phyloP scores from a whole-genome alignment of 1,139 yeast genomes.

The Sugiyamaella japonica region DNA sequence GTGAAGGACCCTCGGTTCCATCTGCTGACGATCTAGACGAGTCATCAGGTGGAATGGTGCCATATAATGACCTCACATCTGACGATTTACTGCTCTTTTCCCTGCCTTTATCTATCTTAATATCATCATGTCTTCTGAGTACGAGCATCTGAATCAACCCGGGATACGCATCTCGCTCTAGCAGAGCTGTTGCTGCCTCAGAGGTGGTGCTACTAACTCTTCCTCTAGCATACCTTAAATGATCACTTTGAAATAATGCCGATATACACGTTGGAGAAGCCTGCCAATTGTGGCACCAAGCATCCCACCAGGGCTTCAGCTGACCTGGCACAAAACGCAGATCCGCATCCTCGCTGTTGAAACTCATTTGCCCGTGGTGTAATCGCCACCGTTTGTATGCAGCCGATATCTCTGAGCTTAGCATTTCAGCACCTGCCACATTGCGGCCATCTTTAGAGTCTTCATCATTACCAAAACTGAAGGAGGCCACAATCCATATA shows the following conservation, averaged over 20 bases:
- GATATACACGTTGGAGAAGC: slow-evolving; percentile 29
- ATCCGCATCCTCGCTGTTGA: slow-evolving; percentile 17
- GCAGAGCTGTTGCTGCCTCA: slow-evolving; percentile 31
- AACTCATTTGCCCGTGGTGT: slow-evolving; percentile 32
- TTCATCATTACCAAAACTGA: slow-evolving; percentile 19
- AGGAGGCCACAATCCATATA: slow-evolving; percentile 36
- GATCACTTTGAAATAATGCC: slow-evolving; percentile 25
- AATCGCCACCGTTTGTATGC: slow-evolving; percentile 36
- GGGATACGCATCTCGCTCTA: slow-evolving; percentile 20
- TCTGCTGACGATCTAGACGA: not conserved
- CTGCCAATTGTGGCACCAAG: slow-evolving; percentile 35
- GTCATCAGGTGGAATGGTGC: not conserved
- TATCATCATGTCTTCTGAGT: slow-evolving; percentile 5
- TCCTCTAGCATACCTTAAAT: slow-evolving; percentile 29
- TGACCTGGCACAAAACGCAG: slow-evolving; percentile 25
- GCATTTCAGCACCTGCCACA: slow-evolving; percentile 29
- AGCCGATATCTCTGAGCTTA: slow-evolving; percentile 29
- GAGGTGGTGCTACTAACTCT: slow-evolving; percentile 28
- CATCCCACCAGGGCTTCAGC: slow-evolving; percentile 36
- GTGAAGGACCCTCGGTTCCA: not conserved
- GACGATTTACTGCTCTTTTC: not conserved
- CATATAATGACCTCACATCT: not conserved
- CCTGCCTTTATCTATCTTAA: not conserved
- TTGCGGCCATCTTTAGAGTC: slow-evolving; percentile 22
- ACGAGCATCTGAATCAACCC: slow-evolving; percentile 11